Evolutionary conservation across 441 rosid species (phyloP).

Genomic region (Pelargonium cotyledonis): DNA sequence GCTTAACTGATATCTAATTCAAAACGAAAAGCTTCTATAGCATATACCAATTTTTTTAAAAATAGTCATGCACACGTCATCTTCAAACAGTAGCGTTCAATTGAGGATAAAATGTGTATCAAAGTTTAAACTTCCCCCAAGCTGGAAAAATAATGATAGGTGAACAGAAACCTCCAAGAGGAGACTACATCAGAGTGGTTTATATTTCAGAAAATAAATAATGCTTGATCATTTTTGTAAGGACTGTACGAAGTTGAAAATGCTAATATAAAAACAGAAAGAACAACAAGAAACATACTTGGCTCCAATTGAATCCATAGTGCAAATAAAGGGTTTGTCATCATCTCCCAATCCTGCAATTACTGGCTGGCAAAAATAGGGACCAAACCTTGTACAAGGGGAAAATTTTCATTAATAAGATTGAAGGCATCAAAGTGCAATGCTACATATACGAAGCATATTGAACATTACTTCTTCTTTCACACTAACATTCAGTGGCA

Average conservation of each 20-base stretch:
- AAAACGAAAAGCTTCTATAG: background rate
- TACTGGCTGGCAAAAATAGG: slow-evolving; percentile 95
- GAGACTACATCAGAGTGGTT: too few relatives aligned
- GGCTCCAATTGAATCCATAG: slow-evolving; percentile 97
- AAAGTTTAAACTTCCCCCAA: too few relatives aligned
- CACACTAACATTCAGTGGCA: background rate
- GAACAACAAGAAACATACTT: slow-evolving; percentile 45
- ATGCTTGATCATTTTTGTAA: too few relatives aligned
- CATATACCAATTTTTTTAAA: too few relatives aligned
- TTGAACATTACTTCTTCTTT: too few relatives aligned
- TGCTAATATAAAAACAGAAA: too few relatives aligned
- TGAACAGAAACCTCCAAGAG: too few relatives aligned
- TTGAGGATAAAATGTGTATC: too few relatives aligned
- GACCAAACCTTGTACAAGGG: slow-evolving; percentile 65
- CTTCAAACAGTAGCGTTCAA: too few relatives aligned
- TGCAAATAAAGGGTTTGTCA: slow-evolving; percentile 92
- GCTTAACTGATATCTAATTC: background rate
- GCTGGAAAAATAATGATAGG: too few relatives aligned
- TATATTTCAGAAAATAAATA: too few relatives aligned
- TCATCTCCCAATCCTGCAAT: slow-evolving; percentile 91
- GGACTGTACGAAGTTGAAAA: background rate
- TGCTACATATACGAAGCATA: background rate
- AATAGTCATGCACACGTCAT: too few relatives aligned
- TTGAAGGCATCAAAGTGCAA: background rate
- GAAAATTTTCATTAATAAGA: background rate